Evolutionary conservation across 495 filamentous ascomycete genomes (phyloP).

Genomic region (Aspergillus haitiensis): DNA sequence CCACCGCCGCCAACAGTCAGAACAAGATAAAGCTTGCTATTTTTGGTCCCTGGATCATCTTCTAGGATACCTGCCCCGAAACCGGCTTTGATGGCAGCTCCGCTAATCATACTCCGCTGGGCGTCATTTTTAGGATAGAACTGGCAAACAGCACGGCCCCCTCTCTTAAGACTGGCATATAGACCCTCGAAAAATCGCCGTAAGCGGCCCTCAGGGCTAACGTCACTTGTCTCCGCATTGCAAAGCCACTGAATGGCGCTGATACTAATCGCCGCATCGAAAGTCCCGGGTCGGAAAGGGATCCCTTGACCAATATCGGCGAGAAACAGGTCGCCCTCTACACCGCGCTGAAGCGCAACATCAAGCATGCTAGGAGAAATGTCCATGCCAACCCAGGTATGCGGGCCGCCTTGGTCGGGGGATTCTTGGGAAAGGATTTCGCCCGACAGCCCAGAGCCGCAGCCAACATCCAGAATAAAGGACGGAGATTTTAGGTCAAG

Average conservation of each 20-base stretch:
- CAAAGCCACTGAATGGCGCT: slow-evolving; percentile 97
- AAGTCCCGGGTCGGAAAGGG: slow-evolving; percentile 87
- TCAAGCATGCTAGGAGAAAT: slow-evolving; percentile 92
- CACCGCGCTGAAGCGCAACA: slow-evolving; percentile 84
- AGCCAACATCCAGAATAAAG: slow-evolving; percentile 90
- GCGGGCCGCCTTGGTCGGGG: slow-evolving; percentile 72
- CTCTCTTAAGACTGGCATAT: slow-evolving; percentile 78
- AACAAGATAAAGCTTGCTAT: slow-evolving; percentile 89
- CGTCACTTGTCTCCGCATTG: slow-evolving; percentile 87
- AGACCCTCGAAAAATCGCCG: slow-evolving; percentile 89
- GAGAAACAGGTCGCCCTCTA: slow-evolving; percentile 87
- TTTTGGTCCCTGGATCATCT: slow-evolving; percentile 95
- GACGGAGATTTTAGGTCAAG: slow-evolving; percentile 79
- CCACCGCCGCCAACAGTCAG: slow-evolving; percentile 83
- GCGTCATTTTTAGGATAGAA: slow-evolving; percentile 96
- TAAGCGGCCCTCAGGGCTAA: slow-evolving; percentile 71
- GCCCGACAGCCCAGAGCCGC: slow-evolving; percentile 91
- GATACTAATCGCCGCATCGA: slow-evolving; percentile 94
- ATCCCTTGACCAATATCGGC: slow-evolving; percentile 95
- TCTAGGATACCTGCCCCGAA: slow-evolving; percentile 95
- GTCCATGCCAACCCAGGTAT: slow-evolving; percentile 95
- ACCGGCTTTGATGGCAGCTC: slow-evolving; percentile 84
- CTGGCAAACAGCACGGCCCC: slow-evolving; percentile 90
- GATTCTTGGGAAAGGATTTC: slow-evolving; percentile 76
- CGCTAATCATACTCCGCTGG: slow-evolving; percentile 87